phyloP scores from a whole-genome alignment of 202 grass and related monocot species.

The Dendrocalamus latiflorus region DNA sequence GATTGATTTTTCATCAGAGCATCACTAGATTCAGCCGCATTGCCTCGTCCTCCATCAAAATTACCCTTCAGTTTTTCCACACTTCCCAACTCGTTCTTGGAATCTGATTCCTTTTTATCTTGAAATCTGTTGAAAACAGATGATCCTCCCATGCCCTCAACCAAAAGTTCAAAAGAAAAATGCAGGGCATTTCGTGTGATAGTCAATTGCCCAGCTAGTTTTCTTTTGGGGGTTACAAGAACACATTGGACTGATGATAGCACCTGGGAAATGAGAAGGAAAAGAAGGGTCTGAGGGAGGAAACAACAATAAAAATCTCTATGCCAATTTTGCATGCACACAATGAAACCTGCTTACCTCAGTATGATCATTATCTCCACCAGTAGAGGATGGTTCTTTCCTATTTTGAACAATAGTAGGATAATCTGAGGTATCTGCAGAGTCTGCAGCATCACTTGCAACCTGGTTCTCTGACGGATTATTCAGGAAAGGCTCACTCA shows the following conservation, averaged over 20 bases:
- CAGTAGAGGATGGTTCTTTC: slow-evolving; percentile 56
- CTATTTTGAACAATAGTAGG: slow-evolving; percentile 59
- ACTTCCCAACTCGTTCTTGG: slow-evolving; percentile 58
- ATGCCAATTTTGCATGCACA: not conserved
- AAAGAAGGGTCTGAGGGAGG: slow-evolving; percentile 14
- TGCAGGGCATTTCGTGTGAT: slow-evolving; percentile 69
- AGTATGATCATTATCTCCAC: slow-evolving; percentile 58
- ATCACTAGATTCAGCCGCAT: slow-evolving; percentile 40
- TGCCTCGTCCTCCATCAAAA: slow-evolving; percentile 55
- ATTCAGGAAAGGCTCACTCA: slow-evolving; percentile 37
- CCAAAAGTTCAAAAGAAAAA: slow-evolving; percentile 94
- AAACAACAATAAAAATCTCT: slow-evolving; percentile 14
- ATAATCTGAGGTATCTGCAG: slow-evolving; percentile 49
- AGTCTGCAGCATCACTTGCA: slow-evolving; percentile 39
- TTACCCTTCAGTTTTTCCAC: slow-evolving; percentile 50
- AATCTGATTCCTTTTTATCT: slow-evolving; percentile 64
- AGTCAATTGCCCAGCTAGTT: slow-evolving; percentile 77
- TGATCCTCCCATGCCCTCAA: slow-evolving; percentile 89
- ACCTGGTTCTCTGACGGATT: slow-evolving; percentile 39
- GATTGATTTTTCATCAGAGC: slow-evolving; percentile 46
- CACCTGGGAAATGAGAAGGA: slow-evolving; percentile 50
- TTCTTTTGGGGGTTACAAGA: slow-evolving; percentile 94
- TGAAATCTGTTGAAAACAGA: slow-evolving; percentile 79
- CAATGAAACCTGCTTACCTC: slow-evolving; percentile 49
- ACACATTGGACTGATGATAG: slow-evolving; percentile 63